Evolutionary conservation across 2,329 filamentous ascomycete species (phyloP), one percentile per base, ranked within the genome.

Genomic region (Aspergillus pseudoglaucus): DNA sequence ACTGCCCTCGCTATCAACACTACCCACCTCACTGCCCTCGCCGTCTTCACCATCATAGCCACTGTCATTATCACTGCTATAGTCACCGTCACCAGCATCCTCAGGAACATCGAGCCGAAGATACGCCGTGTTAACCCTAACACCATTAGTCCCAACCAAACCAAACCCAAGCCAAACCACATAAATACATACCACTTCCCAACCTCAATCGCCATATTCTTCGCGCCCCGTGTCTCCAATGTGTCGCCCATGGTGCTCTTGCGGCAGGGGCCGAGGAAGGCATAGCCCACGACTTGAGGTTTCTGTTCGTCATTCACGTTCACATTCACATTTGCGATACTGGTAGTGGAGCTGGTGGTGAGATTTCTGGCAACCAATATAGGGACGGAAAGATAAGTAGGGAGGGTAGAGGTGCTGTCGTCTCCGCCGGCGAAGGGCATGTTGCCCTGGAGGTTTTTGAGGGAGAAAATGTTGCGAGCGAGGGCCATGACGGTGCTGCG

Each of bases 161-260:
- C 23, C 22, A 7, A n/a, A n/a, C n/a, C n/a, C n/a, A n/a, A n/a
- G n/a, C n/a, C n/a, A n/a, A n/a, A n/a, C n/a, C n/a, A n/a, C n/a
- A n/a, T n/a, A n/a, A n/a, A n/a, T n/a, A n/a, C n/a, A 5, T 25
- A 25, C 23, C 46, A 40, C n/a, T 48, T 48, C 15, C 44, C 43
- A 39, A 22, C 14, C 32, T 42, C 17, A 14, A 37, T 15, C 18
- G 10, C 37, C 37, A 15, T 10, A 5, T 18, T 10, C 8, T 15
- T 18, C 9, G 14, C 18, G 4, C n/a, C 20, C 35, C 3, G 15
- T 2, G 17, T 18, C 35, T 17, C 8, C 35, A 6, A 15, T 9
- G 15, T 6, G 37, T 39, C 7, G 15, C 17, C 9, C 3, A 15
- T 20, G 3, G 37, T 39, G 17, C 5, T 12, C 10, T 18, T 39